Conservation (phyloP, 495 filamentous ascomycete species). For the Aspergillus diversus region DNA sequence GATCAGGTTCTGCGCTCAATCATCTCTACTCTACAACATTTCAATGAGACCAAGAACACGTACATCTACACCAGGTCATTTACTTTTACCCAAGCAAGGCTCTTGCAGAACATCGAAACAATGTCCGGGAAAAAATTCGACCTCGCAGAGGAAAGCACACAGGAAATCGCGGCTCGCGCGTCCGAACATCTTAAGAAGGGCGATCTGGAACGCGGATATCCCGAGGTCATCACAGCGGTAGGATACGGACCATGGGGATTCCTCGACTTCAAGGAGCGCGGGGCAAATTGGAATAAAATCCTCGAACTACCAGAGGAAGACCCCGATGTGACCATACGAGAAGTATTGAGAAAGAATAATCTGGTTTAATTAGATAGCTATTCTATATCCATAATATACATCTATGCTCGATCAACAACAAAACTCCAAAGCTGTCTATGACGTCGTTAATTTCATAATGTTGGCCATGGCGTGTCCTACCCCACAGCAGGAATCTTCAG, state of each 20-base stretch:
- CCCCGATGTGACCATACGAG: not conserved
- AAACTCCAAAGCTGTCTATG: no score
- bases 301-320: not conserved
- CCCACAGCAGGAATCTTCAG: no score
- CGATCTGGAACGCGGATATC: not conserved
- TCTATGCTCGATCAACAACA: no score
- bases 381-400: no score
- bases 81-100: not conserved
- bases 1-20: conserved; percentile 1
- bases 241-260: not conserved
- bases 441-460: no score
- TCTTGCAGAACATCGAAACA: not conserved
- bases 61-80: conserved; percentile 1
- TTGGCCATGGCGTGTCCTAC: no score
- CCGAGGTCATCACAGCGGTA: not conserved
- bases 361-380: not conserved
- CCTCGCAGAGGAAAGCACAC: not conserved
- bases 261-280: not conserved
- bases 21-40: not conserved
- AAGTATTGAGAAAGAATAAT: not conserved
- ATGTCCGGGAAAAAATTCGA: not conserved
- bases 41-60: not conserved
- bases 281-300: not conserved
- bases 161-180: not conserved
- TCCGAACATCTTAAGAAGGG: not conserved